A percentile compares a stretch with the other conserved stretches of the same genome.
phyloP scores from a whole-genome alignment of 495 filamentous ascomycete genomes.

The Neurospora sp. region DNA sequence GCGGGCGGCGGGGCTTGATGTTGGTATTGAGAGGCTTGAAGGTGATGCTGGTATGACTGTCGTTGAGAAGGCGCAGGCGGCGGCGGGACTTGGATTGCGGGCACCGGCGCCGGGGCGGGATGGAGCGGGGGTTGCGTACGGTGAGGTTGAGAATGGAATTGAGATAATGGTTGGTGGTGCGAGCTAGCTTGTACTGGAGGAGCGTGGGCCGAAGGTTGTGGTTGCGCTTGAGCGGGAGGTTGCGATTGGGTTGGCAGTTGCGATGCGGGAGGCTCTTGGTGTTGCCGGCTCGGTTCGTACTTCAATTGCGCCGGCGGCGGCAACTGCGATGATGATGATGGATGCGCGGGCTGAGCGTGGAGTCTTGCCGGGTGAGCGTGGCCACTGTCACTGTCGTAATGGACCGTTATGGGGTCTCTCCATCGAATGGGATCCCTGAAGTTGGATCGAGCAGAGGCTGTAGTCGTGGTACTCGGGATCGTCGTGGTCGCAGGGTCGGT shows the following conservation, averaged over 20 bases:
- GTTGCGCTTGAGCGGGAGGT: neutral
- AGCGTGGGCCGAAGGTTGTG: neutral
- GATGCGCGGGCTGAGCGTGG: neutral
- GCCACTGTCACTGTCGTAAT: conserved; percentile 10
- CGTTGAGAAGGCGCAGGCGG: neutral
- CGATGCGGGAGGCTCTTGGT: neutral
- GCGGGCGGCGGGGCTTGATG: neutral
- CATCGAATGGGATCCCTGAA: conserved; percentile 6
- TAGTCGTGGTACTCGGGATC: neutral
- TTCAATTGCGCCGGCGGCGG: neutral
- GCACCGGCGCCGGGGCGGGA: neutral
- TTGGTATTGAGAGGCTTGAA: neutral
- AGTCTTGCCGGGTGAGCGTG: conserved; percentile 11
- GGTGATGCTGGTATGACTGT: neutral
- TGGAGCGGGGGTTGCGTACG: conserved; percentile 1
- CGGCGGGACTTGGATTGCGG: neutral
- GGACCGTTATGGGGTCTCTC: conserved; percentile 14
- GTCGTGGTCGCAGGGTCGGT: neutral
- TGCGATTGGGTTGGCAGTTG: neutral
- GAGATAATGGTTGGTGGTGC: neutral
- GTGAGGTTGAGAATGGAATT: neutral
- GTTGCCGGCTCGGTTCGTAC: conserved; percentile 1
- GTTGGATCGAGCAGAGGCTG: neutral
- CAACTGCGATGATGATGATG: neutral
- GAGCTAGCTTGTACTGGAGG: neutral